Conservation (phyloP, 345 rosid species). For the Salix arbutifolia region DNA sequence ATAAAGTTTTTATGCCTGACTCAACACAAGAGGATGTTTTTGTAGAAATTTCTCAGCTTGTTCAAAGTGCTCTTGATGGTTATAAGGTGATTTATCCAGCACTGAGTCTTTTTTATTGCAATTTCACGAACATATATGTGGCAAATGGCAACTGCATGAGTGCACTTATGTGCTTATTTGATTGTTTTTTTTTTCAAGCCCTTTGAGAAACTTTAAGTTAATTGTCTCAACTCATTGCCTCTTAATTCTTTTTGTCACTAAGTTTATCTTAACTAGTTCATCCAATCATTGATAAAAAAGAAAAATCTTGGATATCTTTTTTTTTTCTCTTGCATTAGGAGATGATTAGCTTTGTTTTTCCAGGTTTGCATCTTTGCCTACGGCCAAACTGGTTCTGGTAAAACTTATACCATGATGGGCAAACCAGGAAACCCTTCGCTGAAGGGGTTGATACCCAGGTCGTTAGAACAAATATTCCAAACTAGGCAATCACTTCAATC, state of each 20-base stretch:
- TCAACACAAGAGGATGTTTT: conserved; percentile 82
- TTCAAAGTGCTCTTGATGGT: conserved; percentile 98
- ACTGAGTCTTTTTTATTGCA: neutral
- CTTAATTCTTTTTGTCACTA: neutral
- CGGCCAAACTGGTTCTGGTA: conserved; percentile 98
- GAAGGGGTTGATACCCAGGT: conserved; percentile 85
- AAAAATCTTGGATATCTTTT: neutral
- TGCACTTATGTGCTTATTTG: neutral
- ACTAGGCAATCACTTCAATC: conserved; percentile 75
- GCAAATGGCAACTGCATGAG: neutral
- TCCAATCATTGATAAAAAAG: neutral
- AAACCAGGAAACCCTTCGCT: conserved; percentile 62
- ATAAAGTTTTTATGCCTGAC: conserved; percentile 72
- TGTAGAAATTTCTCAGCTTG: conserved; percentile 90
- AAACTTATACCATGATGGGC: conserved; percentile 99
- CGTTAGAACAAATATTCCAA: conserved; percentile 88
- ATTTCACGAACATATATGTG: neutral
- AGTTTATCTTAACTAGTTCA: neutral
- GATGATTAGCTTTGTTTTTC: conserved; percentile 10
- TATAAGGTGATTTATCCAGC: conserved; percentile 61
- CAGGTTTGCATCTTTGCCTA: conserved; percentile 98
- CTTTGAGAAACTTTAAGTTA: neutral
- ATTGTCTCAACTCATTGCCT: neutral
- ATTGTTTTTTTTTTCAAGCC: neutral
- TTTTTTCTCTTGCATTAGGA: neutral